Percentiles rank a stretch among this genome's conserved stretches.
phyloP scores from a whole-genome alignment of 106 monocot species.

The Allium cepa region DNA sequence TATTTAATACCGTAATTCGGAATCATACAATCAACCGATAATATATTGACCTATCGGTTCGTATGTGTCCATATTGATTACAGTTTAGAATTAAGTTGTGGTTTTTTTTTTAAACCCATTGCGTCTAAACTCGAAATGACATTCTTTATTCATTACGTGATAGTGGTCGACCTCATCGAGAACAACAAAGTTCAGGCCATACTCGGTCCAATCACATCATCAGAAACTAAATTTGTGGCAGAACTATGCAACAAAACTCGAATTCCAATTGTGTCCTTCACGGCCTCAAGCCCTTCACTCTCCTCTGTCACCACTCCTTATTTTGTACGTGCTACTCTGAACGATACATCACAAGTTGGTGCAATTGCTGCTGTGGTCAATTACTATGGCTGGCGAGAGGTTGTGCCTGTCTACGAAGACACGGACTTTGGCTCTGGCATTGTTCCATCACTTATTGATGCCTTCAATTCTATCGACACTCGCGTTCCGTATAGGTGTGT shows the following conservation, averaged over 20 bases:
- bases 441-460: constrained; percentile 48
- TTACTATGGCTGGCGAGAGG: constrained; percentile 31
- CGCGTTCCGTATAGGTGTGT: constrained; percentile 32
- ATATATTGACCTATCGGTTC: too few species aligned
- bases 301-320: constrained; percentile 23
- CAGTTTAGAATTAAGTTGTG: too few species aligned
- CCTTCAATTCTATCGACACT: constrained; percentile 19
- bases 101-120: too few species aligned
- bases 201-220: constrained; percentile 5
- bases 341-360: constrained; percentile 37
- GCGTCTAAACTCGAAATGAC: too few species aligned
- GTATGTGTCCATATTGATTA: too few species aligned
- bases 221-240: neutral
- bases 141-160: neutral
- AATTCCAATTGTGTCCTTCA: constrained; percentile 52
- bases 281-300: constrained; percentile 36
- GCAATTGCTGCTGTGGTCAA: constrained; percentile 33
- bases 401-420: constrained; percentile 41
- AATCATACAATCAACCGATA: too few species aligned
- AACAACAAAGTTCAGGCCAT: constrained; percentile 7
- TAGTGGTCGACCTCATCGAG: constrained; percentile 8
- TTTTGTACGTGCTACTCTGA: constrained; percentile 43
- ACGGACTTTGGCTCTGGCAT: constrained; percentile 44
- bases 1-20: too few species aligned
- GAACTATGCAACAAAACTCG: constrained; percentile 12